Base-by-base conservation (phyloP, 371 early-diverging fungal species). In the Lichtheimia ramosa region DNA sequence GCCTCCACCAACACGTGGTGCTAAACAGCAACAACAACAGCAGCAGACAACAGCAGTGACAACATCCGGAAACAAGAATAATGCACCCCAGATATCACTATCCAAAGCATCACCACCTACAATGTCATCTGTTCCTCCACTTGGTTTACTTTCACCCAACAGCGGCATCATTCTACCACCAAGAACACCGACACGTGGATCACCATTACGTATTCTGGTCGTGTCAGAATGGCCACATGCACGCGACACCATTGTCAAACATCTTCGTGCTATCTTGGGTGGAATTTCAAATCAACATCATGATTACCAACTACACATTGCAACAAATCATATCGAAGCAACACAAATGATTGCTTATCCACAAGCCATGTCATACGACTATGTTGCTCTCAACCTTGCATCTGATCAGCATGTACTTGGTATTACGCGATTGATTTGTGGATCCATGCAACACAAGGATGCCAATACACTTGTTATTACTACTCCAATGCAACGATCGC, bases 401-500 rank as follows among this genome's bases (percentile, higher is more conserved):
- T 71, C 74, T 3, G 79, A 81, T 40, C 79, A 81, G 51, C 74
- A 78, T 3, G 79, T 85, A 7, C 48, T 83, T 28, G 63, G 67
- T 2, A 54, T 85, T 1, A 75, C 80, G 5, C 65, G 75, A 10
- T 63, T 72, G 12, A 63, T 85, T 8, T 68, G 70, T 41, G 65
- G 70, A 20, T 71, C 77, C 0, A 39, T 65, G n/a, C 62, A 70
- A 3, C 82, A 81, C 13, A 62, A 70, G 18, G 70, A 74, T 46
- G 75, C 80, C 7, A 75, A 69, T 56, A 76, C 78, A 0, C 65
- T 83, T 25, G 74, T 85, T 10, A 69, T 85, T 40, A 85, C 86
- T 0, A 85, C 83, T 2, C 86, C 83, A 3, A 81, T 85, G 60
- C 86, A 85, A 25, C 75, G 86, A 2, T 79, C 83, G 0, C 58